Conservation (phyloP, 2,329 filamentous ascomycete genomes). For the Fusarium penzigii region DNA sequence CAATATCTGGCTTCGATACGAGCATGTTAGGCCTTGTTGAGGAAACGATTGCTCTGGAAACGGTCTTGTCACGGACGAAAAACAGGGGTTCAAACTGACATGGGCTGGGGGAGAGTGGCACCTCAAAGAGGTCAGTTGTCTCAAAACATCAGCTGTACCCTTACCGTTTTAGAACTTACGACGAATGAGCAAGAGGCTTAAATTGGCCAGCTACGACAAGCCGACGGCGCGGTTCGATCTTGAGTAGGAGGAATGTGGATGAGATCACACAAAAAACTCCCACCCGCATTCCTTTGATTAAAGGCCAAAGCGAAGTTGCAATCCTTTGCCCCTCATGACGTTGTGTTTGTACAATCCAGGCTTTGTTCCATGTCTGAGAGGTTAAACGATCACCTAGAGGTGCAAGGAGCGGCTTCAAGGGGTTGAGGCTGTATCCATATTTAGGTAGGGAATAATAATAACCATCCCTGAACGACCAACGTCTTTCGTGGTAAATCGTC, state of each 20-base stretch:
- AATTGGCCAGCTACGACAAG: conserved; percentile 5
- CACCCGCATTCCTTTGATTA: conserved; percentile 13
- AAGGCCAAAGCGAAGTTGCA: neutral
- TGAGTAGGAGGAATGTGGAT: conserved; percentile 13
- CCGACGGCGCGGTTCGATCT: neutral
- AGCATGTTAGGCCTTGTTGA: neutral
- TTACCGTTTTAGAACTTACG: conserved; percentile 2
- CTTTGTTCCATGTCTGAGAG: neutral
- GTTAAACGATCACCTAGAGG: neutral
- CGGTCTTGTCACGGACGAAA: neutral
- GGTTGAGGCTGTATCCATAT: neutral
- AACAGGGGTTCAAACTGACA: neutral
- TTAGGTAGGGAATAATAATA: neutral
- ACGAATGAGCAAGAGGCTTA: conserved; percentile 5
- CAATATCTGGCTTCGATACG: neutral
- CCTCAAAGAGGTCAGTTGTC: neutral
- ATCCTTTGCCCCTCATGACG: conserved; percentile 30
- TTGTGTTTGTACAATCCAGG: conserved; percentile 2
- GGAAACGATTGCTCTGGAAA: conserved; percentile 3
- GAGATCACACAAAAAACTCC: conserved; percentile 17
- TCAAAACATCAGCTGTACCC: neutral
- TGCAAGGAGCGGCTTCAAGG: neutral
- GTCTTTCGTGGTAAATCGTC: neutral
- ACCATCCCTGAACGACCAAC: neutral
- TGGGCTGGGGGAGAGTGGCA: neutral